A percentile compares a stretch with the other conserved stretches of the same genome.
These are phyloP conservation scores for Yamadazyma takamatsuzukensis DNA, from an alignment of 805 yeast genomes.

Conservation along the genomic window DNA sequence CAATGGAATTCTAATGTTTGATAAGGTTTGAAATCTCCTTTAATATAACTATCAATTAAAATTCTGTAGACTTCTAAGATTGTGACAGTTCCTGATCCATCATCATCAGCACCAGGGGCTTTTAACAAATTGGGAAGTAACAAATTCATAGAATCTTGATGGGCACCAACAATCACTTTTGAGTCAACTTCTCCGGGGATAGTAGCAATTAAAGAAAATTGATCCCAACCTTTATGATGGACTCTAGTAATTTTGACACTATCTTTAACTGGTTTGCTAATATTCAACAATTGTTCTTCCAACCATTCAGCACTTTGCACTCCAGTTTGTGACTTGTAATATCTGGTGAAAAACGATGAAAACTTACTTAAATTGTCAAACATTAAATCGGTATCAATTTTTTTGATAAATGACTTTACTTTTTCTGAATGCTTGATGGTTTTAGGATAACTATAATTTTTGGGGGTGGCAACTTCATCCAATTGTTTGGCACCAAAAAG, in stretches of 20 bases:
- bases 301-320: slow-evolving; percentile 71
- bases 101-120: slow-evolving; percentile 96
- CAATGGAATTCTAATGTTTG: slow-evolving; percentile 90
- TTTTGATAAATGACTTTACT: slow-evolving; percentile 38
- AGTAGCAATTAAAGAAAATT: slow-evolving; percentile 67
- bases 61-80: slow-evolving; percentile 71
- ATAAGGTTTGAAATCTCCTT: slow-evolving; percentile 46
- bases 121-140: slow-evolving; percentile 62
- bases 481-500: slow-evolving; percentile 25
- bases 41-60: slow-evolving; percentile 36
- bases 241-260: slow-evolving; percentile 43
- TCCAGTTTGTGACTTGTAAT: slow-evolving; percentile 72
- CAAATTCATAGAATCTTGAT: slow-evolving; percentile 80
- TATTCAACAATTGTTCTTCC: slow-evolving; percentile 42
- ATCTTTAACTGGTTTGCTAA: slow-evolving; percentile 23
- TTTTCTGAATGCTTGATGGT: slow-evolving; percentile 29
- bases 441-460: slow-evolving; percentile 51
- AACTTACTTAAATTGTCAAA: slow-evolving; percentile 55
- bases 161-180: slow-evolving; percentile 79
- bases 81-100: slow-evolving; percentile 85
- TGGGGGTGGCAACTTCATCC: slow-evolving; percentile 12
- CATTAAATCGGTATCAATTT: slow-evolving; percentile 47
- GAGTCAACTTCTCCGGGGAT: slow-evolving; percentile 50
- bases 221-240: slow-evolving; percentile 70
- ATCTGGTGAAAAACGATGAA: slow-evolving; percentile 70